Conservation (phyloP, 2,329 filamentous ascomycete species). For the Cryoendolithus antarcticus region DNA sequence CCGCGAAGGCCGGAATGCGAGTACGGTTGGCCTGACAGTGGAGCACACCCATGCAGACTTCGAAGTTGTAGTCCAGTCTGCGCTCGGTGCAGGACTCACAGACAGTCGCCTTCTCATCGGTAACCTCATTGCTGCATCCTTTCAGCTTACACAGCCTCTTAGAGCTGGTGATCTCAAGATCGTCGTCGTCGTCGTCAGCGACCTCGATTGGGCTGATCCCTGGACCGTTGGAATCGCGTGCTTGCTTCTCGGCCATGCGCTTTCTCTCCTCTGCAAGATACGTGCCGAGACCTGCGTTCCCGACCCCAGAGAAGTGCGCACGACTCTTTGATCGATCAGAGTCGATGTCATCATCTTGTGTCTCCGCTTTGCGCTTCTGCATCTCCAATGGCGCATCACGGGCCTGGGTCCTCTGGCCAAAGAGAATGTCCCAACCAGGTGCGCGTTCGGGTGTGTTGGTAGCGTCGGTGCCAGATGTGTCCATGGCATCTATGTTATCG, state of each 20-base stretch:
- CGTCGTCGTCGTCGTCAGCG: slow-evolving; percentile 29
- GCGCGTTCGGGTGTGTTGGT: no score
- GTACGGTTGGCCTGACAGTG: slow-evolving; percentile 10
- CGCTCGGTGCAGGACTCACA: no score
- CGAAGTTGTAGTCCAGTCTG: no score
- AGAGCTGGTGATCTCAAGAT: slow-evolving; percentile 7
- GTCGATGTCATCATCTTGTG: no score
- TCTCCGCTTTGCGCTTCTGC: no score
- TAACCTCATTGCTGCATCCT: background rate
- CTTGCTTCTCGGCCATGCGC: slow-evolving; percentile 25
- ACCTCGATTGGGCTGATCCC: slow-evolving; percentile 31
- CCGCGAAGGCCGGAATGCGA: slow-evolving; percentile 11
- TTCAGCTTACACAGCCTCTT: background rate
- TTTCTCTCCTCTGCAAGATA: slow-evolving; percentile 51
- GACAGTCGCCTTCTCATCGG: background rate
- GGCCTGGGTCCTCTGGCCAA: no score
- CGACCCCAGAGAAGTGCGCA: no score
- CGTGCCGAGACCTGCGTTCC: slow-evolving; percentile 37
- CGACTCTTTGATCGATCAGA: no score
- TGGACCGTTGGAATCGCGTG: slow-evolving; percentile 9
- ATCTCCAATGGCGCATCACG: no score
- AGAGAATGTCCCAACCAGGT: no score
- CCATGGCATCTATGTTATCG: no score
- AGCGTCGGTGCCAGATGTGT: no score
- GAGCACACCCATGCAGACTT: slow-evolving; percentile 18